Base-by-base conservation (phyloP, 768 basidiomycete species). In the Hemileccinum rubropunctum region DNA sequence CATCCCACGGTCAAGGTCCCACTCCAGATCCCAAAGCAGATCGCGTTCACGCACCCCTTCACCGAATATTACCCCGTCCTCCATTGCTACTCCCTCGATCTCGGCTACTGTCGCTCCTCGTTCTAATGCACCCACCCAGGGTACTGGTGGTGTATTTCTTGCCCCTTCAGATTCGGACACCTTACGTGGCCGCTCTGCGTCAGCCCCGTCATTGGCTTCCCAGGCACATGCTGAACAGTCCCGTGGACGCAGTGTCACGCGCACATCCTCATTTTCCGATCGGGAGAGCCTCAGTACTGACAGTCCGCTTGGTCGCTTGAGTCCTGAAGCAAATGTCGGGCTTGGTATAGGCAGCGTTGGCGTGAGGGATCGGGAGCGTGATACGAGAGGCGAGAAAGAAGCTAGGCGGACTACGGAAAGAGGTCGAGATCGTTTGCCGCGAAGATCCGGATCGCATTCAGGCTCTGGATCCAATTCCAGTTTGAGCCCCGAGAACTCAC, bases 201-300 rank as follows among this genome's bases (percentile, higher is more conserved):
- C 67, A 10, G 65, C 71, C 18, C 61, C 71, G 18, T 67, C 68
- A 27, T 54, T 60, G 33, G 66, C 70, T 44, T 66, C 65, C 34
- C 66, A 65, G 34, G 61, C 60, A 35, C 67, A 66, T 48, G 63
- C 45, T 7, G 70, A 62, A 33, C 65, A 63, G 15, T 23, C 54
- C 20, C 76, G 84, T 13, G 83, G 84, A 3, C 73, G 83, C 18
- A 82, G 82, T 36, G 70, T 70, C 42, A 74, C 80, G 17, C 76
- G 81, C 34, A 77, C 76, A 6, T 72, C 81, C 14, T 79, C 82
- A 1, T 80, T 80, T 38, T 79, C 78, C 44, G 81, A 81, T 53
- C 71, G 77, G 9, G 76, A 77, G 14, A 66, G 71, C 45, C 49
- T 71, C 52, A 52, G 59, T 21, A 54, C 68, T 6, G 73, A 69